Conservation (phyloP, 768 basidiomycete genomes). For the Porphyrellus cyaneotinctus region DNA sequence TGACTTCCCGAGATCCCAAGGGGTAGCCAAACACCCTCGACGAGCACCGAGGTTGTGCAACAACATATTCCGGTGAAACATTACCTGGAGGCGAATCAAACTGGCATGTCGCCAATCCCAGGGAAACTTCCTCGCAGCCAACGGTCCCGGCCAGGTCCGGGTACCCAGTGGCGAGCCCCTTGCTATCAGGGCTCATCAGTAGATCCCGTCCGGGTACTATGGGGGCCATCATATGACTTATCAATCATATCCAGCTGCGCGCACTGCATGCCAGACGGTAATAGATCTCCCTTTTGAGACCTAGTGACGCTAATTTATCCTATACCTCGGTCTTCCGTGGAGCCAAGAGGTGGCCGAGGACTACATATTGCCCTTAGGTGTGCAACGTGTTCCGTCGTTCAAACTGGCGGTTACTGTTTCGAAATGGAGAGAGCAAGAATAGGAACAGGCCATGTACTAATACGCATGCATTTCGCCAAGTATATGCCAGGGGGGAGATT, state of each 20-base stretch:
- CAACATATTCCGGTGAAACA: background rate
- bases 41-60: background rate
- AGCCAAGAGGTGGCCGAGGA: background rate
- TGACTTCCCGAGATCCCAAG: background rate
- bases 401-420: background rate
- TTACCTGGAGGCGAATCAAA: background rate
- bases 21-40: background rate
- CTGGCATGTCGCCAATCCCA: background rate
- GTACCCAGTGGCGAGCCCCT: conserved; percentile 4
- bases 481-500: background rate
- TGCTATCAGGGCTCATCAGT: background rate
- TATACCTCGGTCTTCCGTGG: background rate
- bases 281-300: background rate
- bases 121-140: conserved; percentile 7
- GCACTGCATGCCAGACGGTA: background rate
- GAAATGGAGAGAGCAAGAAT: background rate
- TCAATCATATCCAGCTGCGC: background rate
- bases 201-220: background rate
- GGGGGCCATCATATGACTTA: background rate
- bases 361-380: background rate
- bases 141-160: conserved; percentile 14
- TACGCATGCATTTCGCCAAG: background rate
- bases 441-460: conserved; percentile 1
- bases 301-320: background rate
- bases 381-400: background rate